phyloP scores from a whole-genome alignment of 2,329 filamentous ascomycete genomes.

The Paecilomyces dactylethromorphus region DNA sequence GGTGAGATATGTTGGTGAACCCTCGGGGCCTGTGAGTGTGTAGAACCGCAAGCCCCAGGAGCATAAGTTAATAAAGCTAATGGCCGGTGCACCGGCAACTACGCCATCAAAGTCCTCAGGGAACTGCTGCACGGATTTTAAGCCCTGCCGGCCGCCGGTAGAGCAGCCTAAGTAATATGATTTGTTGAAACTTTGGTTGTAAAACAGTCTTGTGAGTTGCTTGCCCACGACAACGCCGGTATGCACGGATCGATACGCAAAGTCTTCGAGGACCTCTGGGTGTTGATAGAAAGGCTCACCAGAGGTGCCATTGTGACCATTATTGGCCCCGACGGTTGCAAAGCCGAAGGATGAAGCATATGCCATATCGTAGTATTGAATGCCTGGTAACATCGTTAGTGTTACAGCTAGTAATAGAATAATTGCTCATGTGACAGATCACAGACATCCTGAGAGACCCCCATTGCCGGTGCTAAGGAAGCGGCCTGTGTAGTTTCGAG shows the following conservation, averaged over 20 bases:
- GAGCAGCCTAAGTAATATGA: constrained; percentile 33
- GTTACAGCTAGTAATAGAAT: neutral
- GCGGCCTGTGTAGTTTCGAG: constrained; percentile 39
- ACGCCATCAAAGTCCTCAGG: constrained; percentile 34
- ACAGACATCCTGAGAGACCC: constrained; percentile 23
- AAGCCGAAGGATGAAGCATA: constrained; percentile 34
- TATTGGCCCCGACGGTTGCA: constrained; percentile 36
- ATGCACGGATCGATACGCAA: constrained; percentile 20
- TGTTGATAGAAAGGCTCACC: constrained; percentile 36
- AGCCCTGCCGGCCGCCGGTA: constrained; percentile 43
- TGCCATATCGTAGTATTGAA: constrained; percentile 30
- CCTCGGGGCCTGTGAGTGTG: constrained; percentile 31
- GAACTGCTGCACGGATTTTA: constrained; percentile 36
- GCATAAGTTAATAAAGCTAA: constrained; percentile 37
- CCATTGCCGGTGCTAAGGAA: constrained; percentile 46
- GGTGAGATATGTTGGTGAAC: constrained; percentile 22
- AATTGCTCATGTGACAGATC: neutral
- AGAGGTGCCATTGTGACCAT: constrained; percentile 37
- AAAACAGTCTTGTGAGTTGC: constrained; percentile 33
- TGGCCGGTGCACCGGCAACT: constrained; percentile 38
- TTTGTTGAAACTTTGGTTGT: constrained; percentile 11
- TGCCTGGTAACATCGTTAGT: constrained; percentile 14
- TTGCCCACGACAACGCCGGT: constrained; percentile 4
- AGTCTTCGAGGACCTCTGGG: constrained; percentile 35
- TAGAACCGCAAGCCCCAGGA: constrained; percentile 40